A percentile compares a stretch with the other conserved stretches of the same genome.
Evolutionary conservation across 2,329 filamentous ascomycete species (phyloP).

Genomic region (Ilyonectria sp.): DNA sequence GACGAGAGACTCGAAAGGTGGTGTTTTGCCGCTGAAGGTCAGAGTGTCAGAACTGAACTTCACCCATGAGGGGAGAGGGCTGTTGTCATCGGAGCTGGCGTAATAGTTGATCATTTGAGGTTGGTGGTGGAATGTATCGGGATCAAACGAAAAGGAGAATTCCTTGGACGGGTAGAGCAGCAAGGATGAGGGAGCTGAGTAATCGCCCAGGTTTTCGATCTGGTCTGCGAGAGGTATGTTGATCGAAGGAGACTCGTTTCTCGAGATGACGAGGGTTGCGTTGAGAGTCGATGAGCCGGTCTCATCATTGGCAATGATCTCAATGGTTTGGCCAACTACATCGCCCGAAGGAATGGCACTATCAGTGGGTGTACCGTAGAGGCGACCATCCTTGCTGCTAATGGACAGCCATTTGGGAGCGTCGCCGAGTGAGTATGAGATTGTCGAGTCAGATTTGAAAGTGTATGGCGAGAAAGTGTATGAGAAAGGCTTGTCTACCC

Average conservation of each 20-base stretch:
- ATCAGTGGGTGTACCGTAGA: slow-evolving; percentile 79
- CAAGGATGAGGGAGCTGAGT: slow-evolving; percentile 73
- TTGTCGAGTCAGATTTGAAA: slow-evolving; percentile 75
- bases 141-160: slow-evolving; percentile 69
- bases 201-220: slow-evolving; percentile 70
- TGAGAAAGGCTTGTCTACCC: slow-evolving; percentile 75
- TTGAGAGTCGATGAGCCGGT: slow-evolving; percentile 75
- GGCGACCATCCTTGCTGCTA: slow-evolving; percentile 73
- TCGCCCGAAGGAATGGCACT: slow-evolving; percentile 64
- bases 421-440: slow-evolving; percentile 77
- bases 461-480: slow-evolving; percentile 83
- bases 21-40: slow-evolving; percentile 80
- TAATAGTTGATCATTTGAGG: slow-evolving; percentile 77
- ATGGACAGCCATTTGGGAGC: slow-evolving; percentile 83
- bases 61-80: slow-evolving; percentile 90
- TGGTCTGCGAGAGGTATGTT: slow-evolving; percentile 71
- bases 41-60: slow-evolving; percentile 77
- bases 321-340: slow-evolving; percentile 73
- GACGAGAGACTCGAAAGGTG: slow-evolving; percentile 73
- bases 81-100: slow-evolving; percentile 81
- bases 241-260: slow-evolving; percentile 67
- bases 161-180: slow-evolving; percentile 66
- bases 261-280: slow-evolving; percentile 80
- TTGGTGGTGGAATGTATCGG: slow-evolving; percentile 74
- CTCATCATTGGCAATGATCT: slow-evolving; percentile 78